phyloP scores from a whole-genome alignment of 306 rosid genomes.

The Quercus robur region DNA sequence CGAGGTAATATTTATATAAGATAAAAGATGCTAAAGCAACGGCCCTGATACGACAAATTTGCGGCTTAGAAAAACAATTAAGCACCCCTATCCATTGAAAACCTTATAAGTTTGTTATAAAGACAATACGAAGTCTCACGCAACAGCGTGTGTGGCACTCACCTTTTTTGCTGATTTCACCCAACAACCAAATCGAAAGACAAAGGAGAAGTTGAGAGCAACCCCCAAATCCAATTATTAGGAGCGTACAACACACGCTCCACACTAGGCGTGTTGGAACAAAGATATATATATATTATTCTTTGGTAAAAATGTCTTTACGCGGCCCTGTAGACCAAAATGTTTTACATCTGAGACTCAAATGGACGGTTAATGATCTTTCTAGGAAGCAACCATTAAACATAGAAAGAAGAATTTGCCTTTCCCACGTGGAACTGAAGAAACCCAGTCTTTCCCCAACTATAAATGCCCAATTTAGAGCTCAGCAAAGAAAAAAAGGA shows the following conservation, averaged over 20 bases:
- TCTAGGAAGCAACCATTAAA: conserved; percentile 21
- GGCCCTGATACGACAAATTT: no score
- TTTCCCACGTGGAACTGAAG: conserved; percentile 21
- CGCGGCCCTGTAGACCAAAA: conserved; percentile 30
- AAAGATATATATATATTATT: neutral
- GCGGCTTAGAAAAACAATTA: no score
- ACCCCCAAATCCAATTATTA: no score
- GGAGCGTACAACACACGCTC: neutral
- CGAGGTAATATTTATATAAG: no score
- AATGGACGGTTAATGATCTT: conserved; percentile 20
- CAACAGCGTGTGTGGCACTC: no score
- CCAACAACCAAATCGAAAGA: no score
- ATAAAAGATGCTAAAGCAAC: no score
- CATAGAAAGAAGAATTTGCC: neutral
- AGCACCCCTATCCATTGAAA: no score
- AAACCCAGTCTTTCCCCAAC: neutral
- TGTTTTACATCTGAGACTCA: neutral
- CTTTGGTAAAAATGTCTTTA: neutral
- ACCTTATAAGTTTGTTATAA: no score
- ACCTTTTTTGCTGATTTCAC: no score
- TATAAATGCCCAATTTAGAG: neutral
- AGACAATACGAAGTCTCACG: no score
- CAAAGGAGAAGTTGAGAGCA: no score
- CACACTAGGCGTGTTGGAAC: neutral
- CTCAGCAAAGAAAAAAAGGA: neutral